Conservation (phyloP, 2,329 filamentous ascomycete genomes). For the Pezicula carpinea region DNA sequence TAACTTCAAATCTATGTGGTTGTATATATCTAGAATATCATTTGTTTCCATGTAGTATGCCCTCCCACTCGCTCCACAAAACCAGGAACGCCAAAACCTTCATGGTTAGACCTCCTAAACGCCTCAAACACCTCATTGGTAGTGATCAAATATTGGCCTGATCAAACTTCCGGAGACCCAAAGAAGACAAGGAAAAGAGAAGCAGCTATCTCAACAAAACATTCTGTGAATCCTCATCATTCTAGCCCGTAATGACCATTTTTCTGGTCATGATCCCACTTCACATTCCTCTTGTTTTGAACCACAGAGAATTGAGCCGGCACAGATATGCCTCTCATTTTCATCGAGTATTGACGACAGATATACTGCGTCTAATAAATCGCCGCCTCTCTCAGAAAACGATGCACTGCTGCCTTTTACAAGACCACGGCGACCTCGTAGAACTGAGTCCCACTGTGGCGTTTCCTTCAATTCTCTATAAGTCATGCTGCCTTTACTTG, state of each 20-base stretch:
- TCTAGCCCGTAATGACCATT: neutral
- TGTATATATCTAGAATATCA: neutral
- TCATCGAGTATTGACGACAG: neutral
- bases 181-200: neutral
- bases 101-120: neutral
- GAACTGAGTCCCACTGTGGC: constrained; percentile 1
- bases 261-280: neutral
- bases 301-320: neutral
- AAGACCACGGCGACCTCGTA: neutral
- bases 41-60: neutral
- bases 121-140: neutral
- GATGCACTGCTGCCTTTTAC: neutral
- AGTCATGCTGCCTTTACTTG: neutral
- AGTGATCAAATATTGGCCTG: neutral
- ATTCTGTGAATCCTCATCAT: neutral
- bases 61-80: neutral
- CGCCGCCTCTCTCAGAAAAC: constrained; percentile 3
- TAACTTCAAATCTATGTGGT: neutral
- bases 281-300: neutral
- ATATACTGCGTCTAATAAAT: constrained; percentile 3
- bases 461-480: neutral
- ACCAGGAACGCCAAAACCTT: neutral
- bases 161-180: neutral
- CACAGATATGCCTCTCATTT: neutral
- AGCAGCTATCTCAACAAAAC: neutral